A percentile compares a stretch with the other conserved stretches of the same genome.
Evolutionary conservation across 78 protist species (phyloP).

Genomic region (Capsaspora owczarzaki): DNA sequence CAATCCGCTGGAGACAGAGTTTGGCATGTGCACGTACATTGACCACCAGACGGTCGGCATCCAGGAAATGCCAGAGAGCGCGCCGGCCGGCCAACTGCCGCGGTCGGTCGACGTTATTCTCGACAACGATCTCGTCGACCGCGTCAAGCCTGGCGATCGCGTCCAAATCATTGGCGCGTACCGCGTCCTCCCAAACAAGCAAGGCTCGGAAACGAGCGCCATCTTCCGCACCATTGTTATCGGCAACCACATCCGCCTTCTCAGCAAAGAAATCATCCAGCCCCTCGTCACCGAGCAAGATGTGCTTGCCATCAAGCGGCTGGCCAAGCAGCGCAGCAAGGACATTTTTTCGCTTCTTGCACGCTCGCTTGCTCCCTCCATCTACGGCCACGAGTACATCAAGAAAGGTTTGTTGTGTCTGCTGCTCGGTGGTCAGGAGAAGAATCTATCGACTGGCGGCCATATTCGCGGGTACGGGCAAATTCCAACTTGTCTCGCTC

Average conservation of each 20-base stretch:
- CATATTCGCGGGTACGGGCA: slow-evolving; percentile 87
- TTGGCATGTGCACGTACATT: slow-evolving; percentile 81
- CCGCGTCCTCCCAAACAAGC: slow-evolving; percentile 42
- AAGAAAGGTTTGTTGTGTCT: slow-evolving; percentile 84
- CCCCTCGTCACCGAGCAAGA: slow-evolving; percentile 18
- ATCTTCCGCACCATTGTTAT: slow-evolving; percentile 29
- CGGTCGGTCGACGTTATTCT: slow-evolving; percentile 80
- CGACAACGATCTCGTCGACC: slow-evolving; percentile 88
- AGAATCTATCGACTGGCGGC: slow-evolving; percentile 67
- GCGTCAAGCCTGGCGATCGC: slow-evolving; percentile 92
- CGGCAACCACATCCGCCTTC: slow-evolving; percentile 52
- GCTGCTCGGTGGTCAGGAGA: slow-evolving; percentile 96
- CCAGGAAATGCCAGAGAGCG: slow-evolving; percentile 97
- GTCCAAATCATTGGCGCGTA: slow-evolving; percentile 65
- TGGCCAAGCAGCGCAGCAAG: neutral
- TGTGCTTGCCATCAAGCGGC: neutral
- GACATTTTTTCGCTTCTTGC: slow-evolving; percentile 54
- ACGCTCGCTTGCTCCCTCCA: slow-evolving; percentile 93
- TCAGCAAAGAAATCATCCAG: slow-evolving; percentile 15
- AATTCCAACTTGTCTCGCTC: too few relatives aligned
- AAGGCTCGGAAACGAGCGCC: neutral
- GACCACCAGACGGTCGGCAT: slow-evolving; percentile 77
- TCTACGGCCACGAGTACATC: slow-evolving; percentile 84
- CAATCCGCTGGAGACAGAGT: slow-evolving; percentile 88
- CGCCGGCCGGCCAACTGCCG: slow-evolving; percentile 98